Percentiles rank a stretch among this genome's conserved stretches.
These are phyloP conservation scores for Helotiales sp. DNA, from an alignment of 2,329 filamentous ascomycete genomes.

Conservation along the genomic window DNA sequence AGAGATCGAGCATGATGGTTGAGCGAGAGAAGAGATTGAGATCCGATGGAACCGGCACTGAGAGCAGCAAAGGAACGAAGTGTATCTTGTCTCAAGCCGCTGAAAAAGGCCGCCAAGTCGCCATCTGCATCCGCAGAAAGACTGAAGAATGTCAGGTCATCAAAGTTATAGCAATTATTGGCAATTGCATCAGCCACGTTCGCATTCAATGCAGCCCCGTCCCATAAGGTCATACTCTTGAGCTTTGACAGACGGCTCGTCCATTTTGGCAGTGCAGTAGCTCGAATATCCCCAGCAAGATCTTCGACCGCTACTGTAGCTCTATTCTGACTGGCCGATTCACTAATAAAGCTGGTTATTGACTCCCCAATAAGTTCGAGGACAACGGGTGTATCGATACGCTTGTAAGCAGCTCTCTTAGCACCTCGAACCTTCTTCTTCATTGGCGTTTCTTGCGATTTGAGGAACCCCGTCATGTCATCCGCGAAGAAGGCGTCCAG, in stretches of 20 bases:
- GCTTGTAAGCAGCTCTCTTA: constrained; percentile 20
- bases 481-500: constrained; percentile 42
- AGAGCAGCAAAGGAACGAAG: constrained; percentile 60
- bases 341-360: constrained; percentile 52
- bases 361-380: constrained; percentile 54
- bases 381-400: constrained; percentile 39
- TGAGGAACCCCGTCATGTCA: constrained; percentile 36
- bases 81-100: constrained; percentile 53
- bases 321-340: constrained; percentile 41
- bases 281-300: constrained; percentile 55
- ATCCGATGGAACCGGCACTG: constrained; percentile 53
- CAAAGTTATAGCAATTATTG: constrained; percentile 60
- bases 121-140: constrained; percentile 42
- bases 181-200: constrained; percentile 55
- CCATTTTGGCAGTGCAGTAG: constrained; percentile 56
- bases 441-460: constrained; percentile 34
- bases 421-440: constrained; percentile 28
- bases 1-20: constrained; percentile 55
- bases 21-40: constrained; percentile 53
- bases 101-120: constrained; percentile 59
- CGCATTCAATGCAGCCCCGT: constrained; percentile 58
- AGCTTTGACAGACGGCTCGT: constrained; percentile 58
- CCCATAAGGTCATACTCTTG: constrained; percentile 57
- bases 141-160: constrained; percentile 57
- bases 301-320: constrained; percentile 54